A percentile compares a stretch with the other conserved stretches of the same genome.
Evolutionary conservation across 2,329 filamentous ascomycete species (phyloP).

Genomic region (Kalaharituber pfeilii): DNA sequence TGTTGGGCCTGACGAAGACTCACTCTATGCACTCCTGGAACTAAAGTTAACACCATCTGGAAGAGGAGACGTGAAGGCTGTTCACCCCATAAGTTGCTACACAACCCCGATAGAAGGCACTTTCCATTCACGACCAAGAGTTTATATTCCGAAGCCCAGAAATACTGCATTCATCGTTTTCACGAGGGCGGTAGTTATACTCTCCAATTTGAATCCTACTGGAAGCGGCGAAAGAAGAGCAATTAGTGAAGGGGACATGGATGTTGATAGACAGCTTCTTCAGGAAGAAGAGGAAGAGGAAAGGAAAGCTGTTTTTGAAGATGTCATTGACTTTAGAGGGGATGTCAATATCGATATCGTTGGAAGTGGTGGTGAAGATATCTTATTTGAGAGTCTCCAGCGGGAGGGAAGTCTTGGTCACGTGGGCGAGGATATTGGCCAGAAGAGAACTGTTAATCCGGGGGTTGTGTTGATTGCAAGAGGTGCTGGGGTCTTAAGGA

Average conservation of each 20-base stretch:
- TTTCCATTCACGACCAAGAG: slow-evolving; percentile 37
- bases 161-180: slow-evolving; percentile 72
- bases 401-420: slow-evolving; percentile 12
- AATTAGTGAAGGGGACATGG: slow-evolving; percentile 6
- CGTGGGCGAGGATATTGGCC: slow-evolving; percentile 8
- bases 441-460: slow-evolving; percentile 27
- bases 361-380: slow-evolving; percentile 46
- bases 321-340: slow-evolving; percentile 62
- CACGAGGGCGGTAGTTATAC: slow-evolving; percentile 56
- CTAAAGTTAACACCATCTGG: slow-evolving; percentile 34
- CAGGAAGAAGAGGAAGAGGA: slow-evolving; percentile 23
- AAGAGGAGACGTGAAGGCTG: slow-evolving; percentile 41
- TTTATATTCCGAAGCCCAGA: slow-evolving; percentile 62
- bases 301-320: slow-evolving; percentile 53
- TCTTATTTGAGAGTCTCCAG: slow-evolving; percentile 16
- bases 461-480: slow-evolving; percentile 45
- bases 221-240: slow-evolving; percentile 26
- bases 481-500: slow-evolving; percentile 43
- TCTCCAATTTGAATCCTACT: slow-evolving; percentile 44
- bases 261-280: slow-evolving; percentile 40
- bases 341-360: slow-evolving; percentile 46
- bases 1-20: slow-evolving; percentile 7
- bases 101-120: slow-evolving; percentile 30
- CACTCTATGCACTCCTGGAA: slow-evolving; percentile 14
- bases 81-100: slow-evolving; percentile 51